Evolutionary conservation across 768 basidiomycete genomes (phyloP), one percentile per base, ranked within the genome.

Genomic region (Suillus paluster): DNA sequence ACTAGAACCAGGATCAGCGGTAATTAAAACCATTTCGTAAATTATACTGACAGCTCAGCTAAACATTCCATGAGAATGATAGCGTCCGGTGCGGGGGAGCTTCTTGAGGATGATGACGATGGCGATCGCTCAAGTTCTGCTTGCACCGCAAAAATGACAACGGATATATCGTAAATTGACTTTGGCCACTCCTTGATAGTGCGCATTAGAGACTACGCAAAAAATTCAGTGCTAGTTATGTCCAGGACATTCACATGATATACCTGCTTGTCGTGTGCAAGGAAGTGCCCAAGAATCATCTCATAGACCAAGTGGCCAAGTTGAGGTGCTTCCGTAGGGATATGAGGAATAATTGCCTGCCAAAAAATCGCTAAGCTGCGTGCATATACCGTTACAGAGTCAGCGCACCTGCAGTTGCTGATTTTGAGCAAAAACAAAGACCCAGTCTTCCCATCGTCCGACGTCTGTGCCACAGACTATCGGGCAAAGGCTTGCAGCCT

Each of bases 391-490:
- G 55, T 23, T 25, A n/a, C 11, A 10, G 23, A 12, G 11, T 48
- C 3, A 23, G 74, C 84, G 25, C 63, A 93, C 95, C 75, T 91
- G 87, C 17, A 98, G 77, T 61, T 94, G 88, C 27, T 85, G 82
- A 67, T 89, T 85, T 72, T 94, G 87, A 1, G 91, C 91, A 71
- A 97, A 99, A 15, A 85, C 79, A 68, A 97, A 97, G 69, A 98
- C 92, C 92, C 92, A 97, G 67, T 91, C 86, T 71, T 98, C 96
- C 97, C 97, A 99, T n/a, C 85, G 83, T 68, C 87, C 89, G 12
- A 82, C 75, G 67, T 97, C 86, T 48, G 86, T 86, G 4, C 85
- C 89, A 66, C 97, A 91, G 8, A 98, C 94, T 71, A 92, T 95
- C 0, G 94, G 89, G 67, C 88, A 89, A 27, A 97, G 76, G 10